phyloP scores from a whole-genome alignment of 1,139 yeast genomes.

The Meyerozyma elateridarum region DNA sequence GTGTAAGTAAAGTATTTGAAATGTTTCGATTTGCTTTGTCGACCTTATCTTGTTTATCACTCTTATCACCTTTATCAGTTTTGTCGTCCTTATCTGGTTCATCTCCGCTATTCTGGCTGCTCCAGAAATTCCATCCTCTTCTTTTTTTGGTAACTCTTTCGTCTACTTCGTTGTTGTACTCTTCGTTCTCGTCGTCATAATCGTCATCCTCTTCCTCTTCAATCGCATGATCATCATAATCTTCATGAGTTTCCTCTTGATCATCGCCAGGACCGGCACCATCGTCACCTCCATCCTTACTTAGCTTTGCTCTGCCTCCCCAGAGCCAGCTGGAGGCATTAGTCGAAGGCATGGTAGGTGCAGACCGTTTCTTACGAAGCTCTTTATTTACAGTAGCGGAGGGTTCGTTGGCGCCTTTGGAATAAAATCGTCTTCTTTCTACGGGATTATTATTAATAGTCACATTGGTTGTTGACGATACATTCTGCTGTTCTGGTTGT shows the following conservation, averaged over 20 bases:
- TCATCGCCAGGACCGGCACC: conserved; percentile 4
- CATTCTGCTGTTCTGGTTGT: too few species aligned
- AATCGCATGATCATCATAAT: conserved; percentile 1
- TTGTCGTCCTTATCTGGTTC: conserved; percentile 1
- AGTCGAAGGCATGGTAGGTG: neutral
- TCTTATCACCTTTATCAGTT: conserved; percentile 9
- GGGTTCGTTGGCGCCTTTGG: too few species aligned
- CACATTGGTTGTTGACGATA: too few species aligned
- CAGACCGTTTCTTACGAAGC: too few species aligned
- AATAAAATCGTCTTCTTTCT: too few species aligned
- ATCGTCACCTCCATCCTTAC: neutral
- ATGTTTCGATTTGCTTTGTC: too few species aligned
- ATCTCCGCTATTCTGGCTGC: conserved; percentile 5
- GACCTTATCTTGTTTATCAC: conserved; percentile 12
- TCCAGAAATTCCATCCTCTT: conserved; percentile 6
- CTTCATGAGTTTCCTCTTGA: conserved; percentile 1
- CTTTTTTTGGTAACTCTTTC: conserved; percentile 1
- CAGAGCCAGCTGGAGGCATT: conserved; percentile 1
- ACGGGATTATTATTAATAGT: too few species aligned
- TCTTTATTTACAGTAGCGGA: too few species aligned
- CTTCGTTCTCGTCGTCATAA: conserved; percentile 6
- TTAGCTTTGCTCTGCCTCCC: neutral
- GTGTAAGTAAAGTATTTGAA: conserved; percentile 35
- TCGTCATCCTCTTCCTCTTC: conserved; percentile 4
- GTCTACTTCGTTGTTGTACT: conserved; percentile 4